Evolutionary conservation across 306 rosid species (phyloP), one percentile per base, ranked within the genome.

Genomic region (Pyrus communis): DNA sequence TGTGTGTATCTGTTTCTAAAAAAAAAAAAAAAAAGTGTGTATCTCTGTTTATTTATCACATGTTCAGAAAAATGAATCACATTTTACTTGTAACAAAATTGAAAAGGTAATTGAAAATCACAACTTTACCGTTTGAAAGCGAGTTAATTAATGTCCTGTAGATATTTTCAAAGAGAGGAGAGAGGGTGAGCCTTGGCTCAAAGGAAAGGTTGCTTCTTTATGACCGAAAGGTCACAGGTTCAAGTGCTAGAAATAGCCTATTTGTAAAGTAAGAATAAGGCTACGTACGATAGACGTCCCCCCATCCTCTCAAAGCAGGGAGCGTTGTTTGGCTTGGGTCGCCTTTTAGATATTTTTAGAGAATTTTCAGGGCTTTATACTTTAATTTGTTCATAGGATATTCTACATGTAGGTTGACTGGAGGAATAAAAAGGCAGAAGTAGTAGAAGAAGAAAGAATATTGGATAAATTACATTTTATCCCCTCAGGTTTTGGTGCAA

Each of bases 301-400:
- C 2, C 42, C 2, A 1, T 0, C 42, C 42, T 38, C 42, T 38
- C 2, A 38, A 38, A 38, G 0, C 10, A 1, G 9, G 9, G 0
- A 38, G 10, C 33, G 40, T 4, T 52, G 49, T 62, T 4, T 38
- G 28, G 23, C 69, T 40, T 11, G 19, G 28, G 38, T 21, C 3
- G 11, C 57, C 17, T 51, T 15, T 51, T 51, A 51, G 18, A 51
- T 3, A 18, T 51, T 51, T 18, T 51, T 11, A 35, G 31, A 65
- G 61, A 62, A 33, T 49, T 63, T 67, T 58, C 35, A 7, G 40
- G 14, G n/a, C 45, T 18, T 43, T 74, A 2, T 43, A 67, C 55
- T 80, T 74, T 43, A 67, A 43, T 80, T 79, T 28, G 75, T n/a
- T 66, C 6, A 14, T n/a, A 11, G 79, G 21, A 76, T 67, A 67